Evolutionary conservation across 1,284 basidiomycete genomes (phyloP), one percentile per base, ranked within the genome.

Genomic region (Meripilus lineatus): DNA sequence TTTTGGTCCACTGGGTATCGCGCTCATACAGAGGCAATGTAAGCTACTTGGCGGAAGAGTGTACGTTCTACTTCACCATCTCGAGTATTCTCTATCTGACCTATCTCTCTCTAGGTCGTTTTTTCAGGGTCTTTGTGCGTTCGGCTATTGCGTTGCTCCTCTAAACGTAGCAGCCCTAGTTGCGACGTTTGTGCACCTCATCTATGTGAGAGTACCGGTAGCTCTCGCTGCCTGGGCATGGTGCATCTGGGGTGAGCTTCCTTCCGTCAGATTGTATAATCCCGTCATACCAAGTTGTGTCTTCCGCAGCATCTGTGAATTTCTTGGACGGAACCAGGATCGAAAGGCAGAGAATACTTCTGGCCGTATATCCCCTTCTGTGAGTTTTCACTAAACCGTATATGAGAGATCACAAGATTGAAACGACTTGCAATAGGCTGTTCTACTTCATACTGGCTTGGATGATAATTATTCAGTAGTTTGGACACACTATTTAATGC

Each of bases 321-420:
- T 96, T 96, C 67, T 74, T 96, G 56, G 91, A 91, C 55, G 93
- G 93, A 6, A 94, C 93, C 1, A 87, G 88, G 67, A 85, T 97
- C 50, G 90, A 93, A 49, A 85, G 84, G 53, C 87, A 89, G 50
- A 78, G 92, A 28, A 89, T 91, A 41, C 64, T 93, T 45, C 78
- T 97, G 30, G 93, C 93, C 22, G 92, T 96, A 56, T 97, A 96
- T 65, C 93, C 93, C 17, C 70, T 95, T 36, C 71, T 93, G 88
- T 89, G 50, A 67, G 82, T 71, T 15, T 38, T 35, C 21, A 40
- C 48, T 44, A 24, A 32, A 28, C 32, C 26, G 37, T 15, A 25
- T 33, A 34, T 32, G 10, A 23, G 20, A 21, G 37, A 40, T 46
- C 35, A 47, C 18, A 10, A 30, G n/a, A 8, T 30, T 39, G 45